Conservation (phyloP, 148 eudicot genomes). For the Cornus suecica region DNA sequence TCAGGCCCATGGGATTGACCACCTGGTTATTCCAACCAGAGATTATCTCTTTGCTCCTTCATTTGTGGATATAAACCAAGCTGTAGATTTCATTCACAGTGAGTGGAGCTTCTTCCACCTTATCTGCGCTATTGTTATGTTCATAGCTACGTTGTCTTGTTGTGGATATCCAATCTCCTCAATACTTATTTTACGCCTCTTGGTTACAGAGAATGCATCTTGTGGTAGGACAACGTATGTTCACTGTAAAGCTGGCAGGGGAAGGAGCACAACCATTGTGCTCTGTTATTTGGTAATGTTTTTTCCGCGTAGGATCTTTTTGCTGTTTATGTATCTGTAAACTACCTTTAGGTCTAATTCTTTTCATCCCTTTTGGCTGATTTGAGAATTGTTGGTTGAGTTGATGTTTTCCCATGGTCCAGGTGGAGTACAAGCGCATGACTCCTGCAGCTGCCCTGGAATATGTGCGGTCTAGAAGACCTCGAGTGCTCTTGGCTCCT, state of each 20-base stretch:
- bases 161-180: constrained; percentile 1
- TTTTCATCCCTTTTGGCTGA: neutral
- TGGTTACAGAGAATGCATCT: constrained; percentile 48
- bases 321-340: neutral
- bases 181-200: neutral
- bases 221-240: constrained; percentile 72
- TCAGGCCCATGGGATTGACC: constrained; percentile 71
- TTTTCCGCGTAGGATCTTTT: neutral
- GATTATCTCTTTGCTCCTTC: constrained; percentile 85
- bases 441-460: constrained; percentile 59
- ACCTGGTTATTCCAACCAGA: constrained; percentile 74
- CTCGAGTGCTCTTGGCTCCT: constrained; percentile 69
- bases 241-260: constrained; percentile 96
- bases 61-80: constrained; percentile 52
- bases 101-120: constrained; percentile 19
- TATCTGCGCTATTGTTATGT: neutral
- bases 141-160: neutral
- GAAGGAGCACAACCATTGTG: constrained; percentile 86
- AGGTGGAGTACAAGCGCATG: constrained; percentile 68
- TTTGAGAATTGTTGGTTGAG: neutral
- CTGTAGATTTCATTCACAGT: constrained; percentile 76
- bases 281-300: constrained; percentile 67
- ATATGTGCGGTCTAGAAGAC: constrained; percentile 62
- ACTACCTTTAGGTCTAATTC: neutral
- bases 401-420: constrained; percentile 8